Evolutionary conservation across 2,329 filamentous ascomycete genomes (phyloP).

Genomic region (Stemphylium beticola): DNA sequence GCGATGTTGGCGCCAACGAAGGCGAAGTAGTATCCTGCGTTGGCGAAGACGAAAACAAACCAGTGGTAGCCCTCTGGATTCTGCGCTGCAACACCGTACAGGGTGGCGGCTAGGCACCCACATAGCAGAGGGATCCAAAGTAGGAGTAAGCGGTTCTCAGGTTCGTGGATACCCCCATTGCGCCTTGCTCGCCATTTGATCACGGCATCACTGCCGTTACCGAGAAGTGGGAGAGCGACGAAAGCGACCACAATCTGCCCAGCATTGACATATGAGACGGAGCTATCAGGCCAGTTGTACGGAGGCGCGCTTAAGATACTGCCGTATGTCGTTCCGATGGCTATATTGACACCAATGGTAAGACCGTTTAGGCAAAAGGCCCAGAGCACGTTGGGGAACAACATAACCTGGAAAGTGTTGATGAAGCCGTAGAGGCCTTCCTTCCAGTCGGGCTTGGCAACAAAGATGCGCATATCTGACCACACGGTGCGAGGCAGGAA

Average conservation of each 20-base stretch:
- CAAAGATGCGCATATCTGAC: conserved; percentile 51
- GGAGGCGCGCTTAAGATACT: conserved; percentile 22
- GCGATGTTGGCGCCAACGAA: conserved; percentile 55
- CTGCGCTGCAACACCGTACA: conserved; percentile 33
- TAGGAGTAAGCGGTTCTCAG: conserved; percentile 50
- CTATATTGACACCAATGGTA: conserved; percentile 31
- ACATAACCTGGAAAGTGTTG: conserved; percentile 37
- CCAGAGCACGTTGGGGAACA: conserved; percentile 32
- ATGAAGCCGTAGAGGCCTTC: conserved; percentile 37
- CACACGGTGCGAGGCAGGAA: conserved; percentile 47
- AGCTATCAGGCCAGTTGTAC: conserved; percentile 25
- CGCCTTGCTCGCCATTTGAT: conserved; percentile 45
- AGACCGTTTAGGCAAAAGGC: conserved; percentile 29
- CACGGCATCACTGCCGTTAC: conserved; percentile 37
- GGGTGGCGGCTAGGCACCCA: conserved; percentile 27
- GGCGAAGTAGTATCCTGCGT: conserved; percentile 44
- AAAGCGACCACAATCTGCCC: conserved; percentile 43
- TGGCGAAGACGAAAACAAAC: conserved; percentile 43
- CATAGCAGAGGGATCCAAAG: conserved; percentile 49
- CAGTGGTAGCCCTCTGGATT: conserved; percentile 47
- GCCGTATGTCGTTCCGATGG: conserved; percentile 30
- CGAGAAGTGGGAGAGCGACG: conserved; percentile 33
- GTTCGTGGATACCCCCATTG: conserved; percentile 46
- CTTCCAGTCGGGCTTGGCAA: conserved; percentile 50
- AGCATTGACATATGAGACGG: conserved; percentile 26